These are phyloP conservation scores for Penicillium simplicissimum DNA, from an alignment of 495 filamentous ascomycete genomes.

Conservation along the genomic window DNA sequence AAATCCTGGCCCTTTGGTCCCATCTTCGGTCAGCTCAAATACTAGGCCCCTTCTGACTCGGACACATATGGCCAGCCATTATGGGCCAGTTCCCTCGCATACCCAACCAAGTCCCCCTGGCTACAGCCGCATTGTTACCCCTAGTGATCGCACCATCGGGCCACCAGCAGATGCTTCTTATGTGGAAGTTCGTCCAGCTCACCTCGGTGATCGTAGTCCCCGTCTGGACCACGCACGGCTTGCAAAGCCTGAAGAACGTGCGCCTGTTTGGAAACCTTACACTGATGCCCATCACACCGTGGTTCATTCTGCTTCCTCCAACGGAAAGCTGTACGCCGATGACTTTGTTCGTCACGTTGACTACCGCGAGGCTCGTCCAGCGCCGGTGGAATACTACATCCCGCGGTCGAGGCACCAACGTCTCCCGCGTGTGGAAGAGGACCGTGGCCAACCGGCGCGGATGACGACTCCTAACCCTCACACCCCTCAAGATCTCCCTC, in stretches of 20 bases:
- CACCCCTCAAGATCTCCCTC: slow-evolving; percentile 17
- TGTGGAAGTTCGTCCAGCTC: slow-evolving; percentile 16
- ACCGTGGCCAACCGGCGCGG: slow-evolving; percentile 18
- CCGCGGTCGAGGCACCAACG: slow-evolving; percentile 22
- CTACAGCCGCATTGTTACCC: slow-evolving; percentile 17
- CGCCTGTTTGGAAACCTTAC: slow-evolving; percentile 14
- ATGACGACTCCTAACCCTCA: slow-evolving; percentile 18
- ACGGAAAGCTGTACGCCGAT: slow-evolving; percentile 38
- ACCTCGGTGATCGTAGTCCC: slow-evolving; percentile 26
- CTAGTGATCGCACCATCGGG: slow-evolving; percentile 22
- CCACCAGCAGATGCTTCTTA: slow-evolving; percentile 12
- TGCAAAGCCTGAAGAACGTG: slow-evolving; percentile 14
- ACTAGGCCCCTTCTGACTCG: slow-evolving; percentile 21
- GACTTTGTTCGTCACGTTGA: slow-evolving; percentile 43
- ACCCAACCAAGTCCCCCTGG: slow-evolving; percentile 15
- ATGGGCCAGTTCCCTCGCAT: slow-evolving; percentile 14
- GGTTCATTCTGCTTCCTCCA: slow-evolving; percentile 17
- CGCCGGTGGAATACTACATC: slow-evolving; percentile 24
- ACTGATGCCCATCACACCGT: slow-evolving; percentile 20
- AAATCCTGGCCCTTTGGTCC: slow-evolving; percentile 11
- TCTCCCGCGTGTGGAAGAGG: slow-evolving; percentile 15
- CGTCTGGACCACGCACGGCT: slow-evolving; percentile 15
- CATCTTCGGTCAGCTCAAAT: slow-evolving; percentile 17
- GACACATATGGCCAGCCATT: slow-evolving; percentile 17
- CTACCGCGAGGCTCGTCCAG: slow-evolving; percentile 27